Percentiles rank a stretch among this genome's conserved stretches.
phyloP scores from a whole-genome alignment of 306 rosid species.

The Lupinus albus region DNA sequence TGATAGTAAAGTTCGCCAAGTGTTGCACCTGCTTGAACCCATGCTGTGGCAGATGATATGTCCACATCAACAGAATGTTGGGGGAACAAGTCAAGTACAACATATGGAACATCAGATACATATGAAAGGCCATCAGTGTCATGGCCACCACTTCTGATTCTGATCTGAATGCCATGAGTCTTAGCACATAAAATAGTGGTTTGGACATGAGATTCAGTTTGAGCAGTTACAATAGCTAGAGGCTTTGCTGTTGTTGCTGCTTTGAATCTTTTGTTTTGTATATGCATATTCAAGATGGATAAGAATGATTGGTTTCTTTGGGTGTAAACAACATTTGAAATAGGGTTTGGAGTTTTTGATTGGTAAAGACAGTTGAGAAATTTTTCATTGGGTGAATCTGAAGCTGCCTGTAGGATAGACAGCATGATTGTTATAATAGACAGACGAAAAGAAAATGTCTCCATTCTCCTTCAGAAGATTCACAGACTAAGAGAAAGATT shows the following conservation, averaged over 20 bases:
- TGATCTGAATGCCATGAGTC: conserved; percentile 21
- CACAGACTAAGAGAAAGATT: background rate
- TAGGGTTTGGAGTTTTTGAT: background rate
- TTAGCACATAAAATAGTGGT: conserved; percentile 41
- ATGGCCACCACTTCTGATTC: conserved; percentile 51
- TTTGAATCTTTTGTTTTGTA: conserved; percentile 32
- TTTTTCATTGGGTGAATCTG: conserved; percentile 5
- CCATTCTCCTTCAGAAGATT: background rate
- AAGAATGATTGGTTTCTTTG: conserved; percentile 11
- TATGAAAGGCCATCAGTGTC: conserved; percentile 45
- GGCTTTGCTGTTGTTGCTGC: conserved; percentile 39
- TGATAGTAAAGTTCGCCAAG: conserved; percentile 39
- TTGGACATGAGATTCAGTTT: conserved; percentile 10
- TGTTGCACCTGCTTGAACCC: conserved; percentile 45
- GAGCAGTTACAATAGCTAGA: conserved; percentile 31
- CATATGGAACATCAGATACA: conserved; percentile 32
- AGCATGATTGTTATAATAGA: background rate
- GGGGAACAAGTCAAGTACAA: conserved; percentile 40
- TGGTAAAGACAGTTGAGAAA: conserved; percentile 9
- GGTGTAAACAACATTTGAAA: conserved; percentile 5
- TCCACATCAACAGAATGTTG: conserved; percentile 13
- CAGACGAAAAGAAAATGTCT: background rate
- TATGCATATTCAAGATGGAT: conserved; percentile 29
- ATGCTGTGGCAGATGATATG: background rate
- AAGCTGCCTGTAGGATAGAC: background rate